These are phyloP conservation scores for Penicillium malachiteum DNA, from an alignment of 495 filamentous ascomycete genomes.

Conservation along the genomic window DNA sequence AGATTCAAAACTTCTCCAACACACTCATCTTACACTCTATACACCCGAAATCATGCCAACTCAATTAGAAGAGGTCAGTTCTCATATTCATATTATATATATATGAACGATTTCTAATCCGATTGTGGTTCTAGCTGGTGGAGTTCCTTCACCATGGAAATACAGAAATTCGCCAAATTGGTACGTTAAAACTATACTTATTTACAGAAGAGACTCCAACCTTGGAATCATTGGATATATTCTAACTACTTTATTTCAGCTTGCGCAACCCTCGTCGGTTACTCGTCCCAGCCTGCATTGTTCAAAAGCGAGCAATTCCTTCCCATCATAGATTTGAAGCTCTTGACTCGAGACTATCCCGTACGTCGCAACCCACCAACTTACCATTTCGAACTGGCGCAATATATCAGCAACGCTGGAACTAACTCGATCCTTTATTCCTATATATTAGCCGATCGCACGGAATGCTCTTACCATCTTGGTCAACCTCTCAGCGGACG, in stretches of 20 bases:
- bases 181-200: constrained; percentile 35
- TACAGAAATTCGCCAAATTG: constrained; percentile 75
- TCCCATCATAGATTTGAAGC: constrained; percentile 83
- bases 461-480: constrained; percentile 91
- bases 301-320: constrained; percentile 81
- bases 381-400: not conserved
- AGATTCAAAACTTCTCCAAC: not conserved
- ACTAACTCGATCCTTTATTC: constrained; percentile 1
- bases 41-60: constrained; percentile 60
- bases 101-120: not conserved
- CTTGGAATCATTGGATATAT: too few relatives aligned
- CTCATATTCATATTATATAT: not conserved
- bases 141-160: constrained; percentile 90
- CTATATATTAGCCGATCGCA: constrained; percentile 66
- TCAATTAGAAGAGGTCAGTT: constrained; percentile 74
- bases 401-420: not conserved
- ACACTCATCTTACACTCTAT: not conserved
- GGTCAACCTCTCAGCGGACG: constrained; percentile 83
- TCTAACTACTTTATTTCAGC: constrained; percentile 41
- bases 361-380: constrained; percentile 44
- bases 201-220: constrained; percentile 2
- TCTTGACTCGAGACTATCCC: constrained; percentile 77
- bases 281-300: constrained; percentile 73
- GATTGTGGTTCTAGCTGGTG: constrained; percentile 60
- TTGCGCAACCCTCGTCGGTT: constrained; percentile 81